Evolutionary conservation across 2,329 filamentous ascomycete species (phyloP), one percentile per base, ranked within the genome.

Genomic region (Pseudohalonectria lignicola): DNA sequence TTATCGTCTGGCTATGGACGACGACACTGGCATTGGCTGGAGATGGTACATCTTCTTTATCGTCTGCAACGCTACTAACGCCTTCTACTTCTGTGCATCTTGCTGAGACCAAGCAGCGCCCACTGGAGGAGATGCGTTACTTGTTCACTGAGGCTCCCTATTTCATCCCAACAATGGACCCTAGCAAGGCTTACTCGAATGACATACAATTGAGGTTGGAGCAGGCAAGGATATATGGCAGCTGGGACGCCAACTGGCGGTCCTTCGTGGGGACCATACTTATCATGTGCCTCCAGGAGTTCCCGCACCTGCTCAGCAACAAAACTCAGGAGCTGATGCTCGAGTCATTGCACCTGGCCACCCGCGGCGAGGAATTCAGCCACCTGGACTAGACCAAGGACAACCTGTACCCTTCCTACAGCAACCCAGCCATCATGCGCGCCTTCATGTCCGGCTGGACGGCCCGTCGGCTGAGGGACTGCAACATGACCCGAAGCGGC

Each of bases 61-160:
- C 41, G 36, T 82, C 25, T 79, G 76, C 56, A 82, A 82, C 52
- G 71, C 79, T 25, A 50, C 47, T 18, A 53, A 53, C 40, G 48
- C 49, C 39, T 9, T 52, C 39, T 53, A 48, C 42, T 82, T 82
- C 63, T 82, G 71, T 68, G 3, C 54, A 80, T 34, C 61, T 81
- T 37, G 78, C 78, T 0, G 78, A 82, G 58, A 82, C 77, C 1
- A 67, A 67, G 42, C 70, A 68, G 46, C 60, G 74, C 16, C 69
- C 76, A 0, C 64, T 82, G 3, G 77, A 82, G 51, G 75, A 79
- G 56, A 79, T 79, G 75, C 76, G 76, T 50, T 66, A 69, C 39
- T 59, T 79, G 34, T 79, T 79, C 55, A 68, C 66, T 10, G 62
- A 77, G 49, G 72, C 76, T 2, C 76, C 76, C 11, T 63, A 69